These are phyloP conservation scores for Talaromyces sp. DNA, from an alignment of 2,329 filamentous ascomycete species.

Conservation along the genomic window DNA sequence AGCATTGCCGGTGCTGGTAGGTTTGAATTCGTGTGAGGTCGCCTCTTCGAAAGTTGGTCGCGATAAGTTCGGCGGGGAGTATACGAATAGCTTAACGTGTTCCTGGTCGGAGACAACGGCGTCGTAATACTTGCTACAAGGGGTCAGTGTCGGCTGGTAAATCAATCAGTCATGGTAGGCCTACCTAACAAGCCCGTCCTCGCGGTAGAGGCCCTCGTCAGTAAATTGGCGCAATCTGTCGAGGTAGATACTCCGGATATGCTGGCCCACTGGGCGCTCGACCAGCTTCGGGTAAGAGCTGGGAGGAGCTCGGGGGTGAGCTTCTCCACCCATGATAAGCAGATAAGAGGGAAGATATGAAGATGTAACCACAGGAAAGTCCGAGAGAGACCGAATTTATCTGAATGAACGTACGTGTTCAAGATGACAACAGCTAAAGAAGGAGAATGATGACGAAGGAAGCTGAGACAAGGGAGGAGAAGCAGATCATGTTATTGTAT, in stretches of 20 bases:
- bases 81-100: conserved; percentile 79
- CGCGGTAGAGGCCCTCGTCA: conserved; percentile 70
- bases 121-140: conserved; percentile 66
- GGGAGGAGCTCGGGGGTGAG: conserved; percentile 29
- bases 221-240: conserved; percentile 81
- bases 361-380: not conserved
- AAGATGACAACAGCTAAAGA: not conserved
- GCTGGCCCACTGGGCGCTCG: conserved; percentile 63
- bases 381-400: conserved; percentile 5
- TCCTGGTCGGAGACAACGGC: conserved; percentile 64
- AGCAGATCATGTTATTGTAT: not conserved
- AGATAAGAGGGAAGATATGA: not conserved
- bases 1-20: conserved; percentile 68
- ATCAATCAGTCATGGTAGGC: conserved; percentile 27
- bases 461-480: conserved; percentile 9
- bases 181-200: conserved; percentile 69
- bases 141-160: conserved; percentile 6
- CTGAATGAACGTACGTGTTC: not conserved
- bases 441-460: not conserved
- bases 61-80: conserved; percentile 73
- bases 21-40: conserved; percentile 68
- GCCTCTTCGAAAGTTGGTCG: conserved; percentile 87
- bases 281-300: conserved; percentile 50
- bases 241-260: conserved; percentile 80
- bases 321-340: conserved; percentile 36